Evolutionary conservation across 495 filamentous ascomycete genomes (phyloP).

Genomic region (Penicillium alfredii): DNA sequence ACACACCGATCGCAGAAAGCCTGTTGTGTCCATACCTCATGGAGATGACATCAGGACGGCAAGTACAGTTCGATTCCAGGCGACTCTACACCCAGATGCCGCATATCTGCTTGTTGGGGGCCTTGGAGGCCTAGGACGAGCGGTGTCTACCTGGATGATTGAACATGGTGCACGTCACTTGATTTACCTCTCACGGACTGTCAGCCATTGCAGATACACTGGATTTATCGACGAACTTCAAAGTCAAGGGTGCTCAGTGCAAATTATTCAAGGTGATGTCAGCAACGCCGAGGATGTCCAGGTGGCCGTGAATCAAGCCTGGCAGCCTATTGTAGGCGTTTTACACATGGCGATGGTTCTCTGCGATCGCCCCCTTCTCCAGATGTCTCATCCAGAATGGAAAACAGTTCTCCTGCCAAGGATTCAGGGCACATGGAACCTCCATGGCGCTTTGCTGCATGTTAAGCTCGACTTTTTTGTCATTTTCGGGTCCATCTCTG

Average conservation of each 20-base stretch:
- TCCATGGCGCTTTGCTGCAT: constrained; percentile 44
- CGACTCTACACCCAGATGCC: constrained; percentile 9
- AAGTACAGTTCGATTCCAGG: not conserved
- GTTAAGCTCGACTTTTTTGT: constrained; percentile 46
- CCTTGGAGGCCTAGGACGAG: constrained; percentile 53
- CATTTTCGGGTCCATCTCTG: constrained; percentile 34
- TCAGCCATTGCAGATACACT: constrained; percentile 1
- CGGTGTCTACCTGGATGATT: constrained; percentile 53
- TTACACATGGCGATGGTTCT: constrained; percentile 35
- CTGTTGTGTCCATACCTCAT: not conserved
- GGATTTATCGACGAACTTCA: constrained; percentile 35
- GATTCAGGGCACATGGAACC: constrained; percentile 45
- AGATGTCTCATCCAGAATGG: constrained; percentile 41
- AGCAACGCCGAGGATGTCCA: constrained; percentile 12
- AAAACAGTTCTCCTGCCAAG: constrained; percentile 32
- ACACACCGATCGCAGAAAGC: too few species aligned
- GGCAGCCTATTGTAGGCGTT: constrained; percentile 24
- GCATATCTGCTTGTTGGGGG: constrained; percentile 43
- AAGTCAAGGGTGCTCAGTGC: constrained; percentile 16
- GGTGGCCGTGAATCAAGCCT: constrained; percentile 3
- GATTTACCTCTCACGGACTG: constrained; percentile 37
- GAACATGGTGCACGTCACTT: constrained; percentile 49
- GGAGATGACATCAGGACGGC: not conserved
- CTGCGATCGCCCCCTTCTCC: constrained; percentile 23
- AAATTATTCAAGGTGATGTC: constrained; percentile 20